phyloP scores from a whole-genome alignment of 1,284 basidiomycete species.

The Naganishia sp. region DNA sequence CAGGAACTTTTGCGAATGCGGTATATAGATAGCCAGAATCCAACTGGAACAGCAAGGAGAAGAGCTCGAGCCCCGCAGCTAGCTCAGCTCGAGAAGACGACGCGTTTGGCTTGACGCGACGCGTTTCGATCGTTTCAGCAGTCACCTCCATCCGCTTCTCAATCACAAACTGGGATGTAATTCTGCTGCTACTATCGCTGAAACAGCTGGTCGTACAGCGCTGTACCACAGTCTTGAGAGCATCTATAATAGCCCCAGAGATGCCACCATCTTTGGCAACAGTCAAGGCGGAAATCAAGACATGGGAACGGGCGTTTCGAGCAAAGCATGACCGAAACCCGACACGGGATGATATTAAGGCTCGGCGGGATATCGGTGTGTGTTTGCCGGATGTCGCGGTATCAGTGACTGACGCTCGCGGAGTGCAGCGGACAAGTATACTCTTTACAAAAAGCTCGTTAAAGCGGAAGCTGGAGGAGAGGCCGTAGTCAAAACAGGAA shows the following conservation, averaged over 20 bases:
- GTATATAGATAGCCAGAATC: too few relatives aligned
- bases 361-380: conserved; percentile 68
- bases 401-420: conserved; percentile 5
- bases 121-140: conserved; percentile 3
- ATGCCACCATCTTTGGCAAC: conserved; percentile 44
- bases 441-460: conserved; percentile 72
- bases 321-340: conserved; percentile 64
- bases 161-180: not conserved
- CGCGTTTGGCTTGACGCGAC: conserved; percentile 7
- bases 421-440: conserved; percentile 72
- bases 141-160: not conserved
- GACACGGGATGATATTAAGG: conserved; percentile 74
- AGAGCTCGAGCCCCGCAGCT: not conserved
- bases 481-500: not conserved
- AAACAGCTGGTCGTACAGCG: not conserved
- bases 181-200: not conserved
- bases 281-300: conserved; percentile 73
- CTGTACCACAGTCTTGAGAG: not conserved
- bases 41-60: too few relatives aligned
- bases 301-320: conserved; percentile 77
- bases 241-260: too few relatives aligned
- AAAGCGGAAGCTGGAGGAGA: conserved; percentile 55
- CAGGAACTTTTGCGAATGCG: too few relatives aligned
- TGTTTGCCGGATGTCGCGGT: not conserved
- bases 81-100: not conserved